phyloP scores from a whole-genome alignment of 768 basidiomycete species.

The Imleria badia region DNA sequence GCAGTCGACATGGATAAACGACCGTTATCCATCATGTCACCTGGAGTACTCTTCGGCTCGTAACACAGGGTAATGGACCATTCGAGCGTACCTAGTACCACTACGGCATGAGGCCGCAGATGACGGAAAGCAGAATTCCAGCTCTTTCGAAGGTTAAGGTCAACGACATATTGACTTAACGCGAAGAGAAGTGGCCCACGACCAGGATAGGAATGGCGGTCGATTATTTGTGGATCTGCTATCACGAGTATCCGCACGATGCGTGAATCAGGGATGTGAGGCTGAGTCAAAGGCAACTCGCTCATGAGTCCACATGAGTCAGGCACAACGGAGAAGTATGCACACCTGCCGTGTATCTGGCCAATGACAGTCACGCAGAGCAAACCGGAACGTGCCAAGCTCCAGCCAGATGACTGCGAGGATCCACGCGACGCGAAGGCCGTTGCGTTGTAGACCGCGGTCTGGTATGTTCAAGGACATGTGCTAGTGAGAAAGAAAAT shows the following conservation, averaged over 20 bases:
- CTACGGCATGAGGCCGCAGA: slow-evolving; percentile 64
- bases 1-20: slow-evolving; percentile 57
- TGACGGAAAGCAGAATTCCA: slow-evolving; percentile 65
- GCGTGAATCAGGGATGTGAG: slow-evolving; percentile 19
- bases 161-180: slow-evolving; percentile 65
- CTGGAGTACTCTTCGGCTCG: slow-evolving; percentile 7
- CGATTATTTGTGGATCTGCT: slow-evolving; percentile 86
- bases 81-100: slow-evolving; percentile 62
- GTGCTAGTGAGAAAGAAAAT: not conserved
- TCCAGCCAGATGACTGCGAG: slow-evolving; percentile 71
- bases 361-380: slow-evolving; percentile 56
- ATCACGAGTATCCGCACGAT: slow-evolving; percentile 57
- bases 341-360: slow-evolving; percentile 45
- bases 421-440: slow-evolving; percentile 60
- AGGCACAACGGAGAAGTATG: slow-evolving; percentile 3
- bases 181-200: slow-evolving; percentile 54
- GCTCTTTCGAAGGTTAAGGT: slow-evolving; percentile 81
- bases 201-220: slow-evolving; percentile 70
- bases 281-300: slow-evolving; percentile 10
- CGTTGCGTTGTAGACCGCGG: slow-evolving; percentile 24
- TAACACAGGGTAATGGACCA: not conserved
- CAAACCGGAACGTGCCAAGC: slow-evolving; percentile 51
- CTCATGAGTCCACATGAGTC: not conserved
- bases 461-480: slow-evolving; percentile 7
- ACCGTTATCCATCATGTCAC: slow-evolving; percentile 89